Conservation (phyloP, 2,329 filamentous ascomycete genomes). For the Alternaria conjuncta region DNA sequence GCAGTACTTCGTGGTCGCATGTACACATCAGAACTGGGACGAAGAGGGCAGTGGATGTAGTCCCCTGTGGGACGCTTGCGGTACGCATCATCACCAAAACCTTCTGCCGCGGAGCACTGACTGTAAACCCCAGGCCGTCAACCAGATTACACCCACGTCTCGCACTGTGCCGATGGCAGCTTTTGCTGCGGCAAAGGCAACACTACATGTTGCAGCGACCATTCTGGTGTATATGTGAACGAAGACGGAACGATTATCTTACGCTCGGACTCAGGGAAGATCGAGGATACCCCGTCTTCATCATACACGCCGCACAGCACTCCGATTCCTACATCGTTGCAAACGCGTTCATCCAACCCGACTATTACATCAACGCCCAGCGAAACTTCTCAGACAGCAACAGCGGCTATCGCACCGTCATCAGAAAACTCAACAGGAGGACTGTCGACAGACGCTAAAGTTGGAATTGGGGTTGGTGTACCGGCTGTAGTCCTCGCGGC, state of each 20-base stretch:
- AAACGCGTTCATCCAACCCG: neutral
- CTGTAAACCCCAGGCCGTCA: neutral
- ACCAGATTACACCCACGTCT: neutral
- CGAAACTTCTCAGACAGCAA: neutral
- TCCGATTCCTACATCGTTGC: neutral
- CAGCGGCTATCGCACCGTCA: neutral
- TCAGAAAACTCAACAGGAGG: neutral
- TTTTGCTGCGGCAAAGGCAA: neutral
- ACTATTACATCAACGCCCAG: neutral
- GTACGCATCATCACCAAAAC: neutral
- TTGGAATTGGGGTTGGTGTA: neutral
- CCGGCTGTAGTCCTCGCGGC: neutral
- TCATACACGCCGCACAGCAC: neutral
- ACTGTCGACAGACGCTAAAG: neutral
- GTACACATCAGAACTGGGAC: neutral
- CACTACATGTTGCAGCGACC: neutral
- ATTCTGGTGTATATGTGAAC: neutral
- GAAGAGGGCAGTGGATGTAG: neutral
- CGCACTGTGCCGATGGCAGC: neutral
- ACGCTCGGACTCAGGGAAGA: neutral
- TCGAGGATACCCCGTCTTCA: neutral
- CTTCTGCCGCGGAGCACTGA: neutral
- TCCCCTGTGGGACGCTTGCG: neutral
- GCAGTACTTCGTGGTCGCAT: neutral
- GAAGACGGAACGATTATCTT: neutral